Evolutionary conservation across 352 stramenopile species (phyloP), one percentile per base, ranked within the genome.

Genomic region (Saprolegnia parasitica): DNA sequence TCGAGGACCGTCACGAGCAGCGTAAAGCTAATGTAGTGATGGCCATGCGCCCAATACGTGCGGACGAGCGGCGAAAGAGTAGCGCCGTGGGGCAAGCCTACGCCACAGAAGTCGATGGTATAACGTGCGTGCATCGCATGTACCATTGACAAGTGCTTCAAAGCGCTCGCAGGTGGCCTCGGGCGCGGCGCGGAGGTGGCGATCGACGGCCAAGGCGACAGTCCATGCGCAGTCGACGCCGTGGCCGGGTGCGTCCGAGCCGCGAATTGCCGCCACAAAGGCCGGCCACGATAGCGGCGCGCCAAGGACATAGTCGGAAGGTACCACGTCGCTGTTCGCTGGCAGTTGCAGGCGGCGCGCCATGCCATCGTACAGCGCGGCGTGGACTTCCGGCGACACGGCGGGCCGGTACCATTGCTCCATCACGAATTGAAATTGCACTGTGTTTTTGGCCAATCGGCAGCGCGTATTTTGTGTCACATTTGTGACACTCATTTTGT

Each of bases 161-260:
- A 60, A 60, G 13, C 13, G 20, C 20, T 16, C 20, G 20, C 52
- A 60, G 11, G 52, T 60, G 24, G 13, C 20, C 20, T 16, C 20
- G 35, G 20, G 11, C 11, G 11, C 52, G 52, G 52, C 52, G 35
- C 52, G 52, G 16, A 60, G 35, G 35, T 20, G 24, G 13, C 13
- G 11, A 42, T 68, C 40, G 3, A 68, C 16, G 21, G 23, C 8
- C 11, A 57, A 23, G 9, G 62, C 62, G 13, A 68, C 16, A 13
- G 24, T 57, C 62, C 62, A 68, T 20, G 42, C 62, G 18, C 62
- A 68, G 50, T 68, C 62, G 29, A 57, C 42, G 46, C 23, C 47
- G 45, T 68, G 46, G 45, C 13, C 39, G 23, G 60, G 21, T 16
- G 47, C n/a, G 9, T 24, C 23, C 23, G 24, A n/a, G 10, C 10